phyloP scores from a whole-genome alignment of 768 basidiomycete species.

The Collybia nuda region DNA sequence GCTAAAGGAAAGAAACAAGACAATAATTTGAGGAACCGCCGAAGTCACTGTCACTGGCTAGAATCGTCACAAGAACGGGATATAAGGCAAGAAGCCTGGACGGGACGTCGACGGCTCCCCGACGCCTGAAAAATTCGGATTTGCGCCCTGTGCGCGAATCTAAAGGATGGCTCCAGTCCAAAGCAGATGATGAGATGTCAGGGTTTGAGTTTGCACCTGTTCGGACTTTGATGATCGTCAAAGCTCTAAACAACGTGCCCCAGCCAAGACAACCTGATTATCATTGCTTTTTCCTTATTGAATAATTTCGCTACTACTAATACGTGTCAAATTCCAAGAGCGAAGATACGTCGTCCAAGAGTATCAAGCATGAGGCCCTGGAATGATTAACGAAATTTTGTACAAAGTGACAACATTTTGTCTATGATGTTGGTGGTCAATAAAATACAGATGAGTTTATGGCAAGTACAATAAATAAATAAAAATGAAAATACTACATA shows the following conservation, averaged over 20 bases:
- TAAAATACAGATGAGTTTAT: too few species aligned
- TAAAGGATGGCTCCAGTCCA: slow-evolving; percentile 15
- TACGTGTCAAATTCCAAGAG: neutral
- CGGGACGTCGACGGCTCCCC: slow-evolving; percentile 52
- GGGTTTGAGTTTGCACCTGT: slow-evolving; percentile 14
- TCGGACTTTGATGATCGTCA: slow-evolving; percentile 6
- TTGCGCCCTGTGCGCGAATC: slow-evolving; percentile 13
- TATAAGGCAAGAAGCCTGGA: slow-evolving; percentile 42
- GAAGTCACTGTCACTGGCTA: slow-evolving; percentile 44
- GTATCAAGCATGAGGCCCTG: neutral
- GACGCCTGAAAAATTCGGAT: slow-evolving; percentile 20
- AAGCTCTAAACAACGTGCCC: neutral
- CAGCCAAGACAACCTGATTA: neutral
- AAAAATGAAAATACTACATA: too few species aligned
- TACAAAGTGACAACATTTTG: neutral
- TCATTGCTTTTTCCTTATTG: neutral
- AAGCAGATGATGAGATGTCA: slow-evolving; percentile 13
- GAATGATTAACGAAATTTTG: neutral
- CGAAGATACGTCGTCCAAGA: neutral
- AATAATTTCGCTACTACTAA: neutral
- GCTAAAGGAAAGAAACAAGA: slow-evolving; percentile 13
- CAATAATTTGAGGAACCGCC: slow-evolving; percentile 49
- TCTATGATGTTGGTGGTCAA: too few species aligned
- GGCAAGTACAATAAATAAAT: too few species aligned
- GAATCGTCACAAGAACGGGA: slow-evolving; percentile 34